phyloP scores from a whole-genome alignment of 2,329 filamentous ascomycete species.

The Fusarium sp. region DNA sequence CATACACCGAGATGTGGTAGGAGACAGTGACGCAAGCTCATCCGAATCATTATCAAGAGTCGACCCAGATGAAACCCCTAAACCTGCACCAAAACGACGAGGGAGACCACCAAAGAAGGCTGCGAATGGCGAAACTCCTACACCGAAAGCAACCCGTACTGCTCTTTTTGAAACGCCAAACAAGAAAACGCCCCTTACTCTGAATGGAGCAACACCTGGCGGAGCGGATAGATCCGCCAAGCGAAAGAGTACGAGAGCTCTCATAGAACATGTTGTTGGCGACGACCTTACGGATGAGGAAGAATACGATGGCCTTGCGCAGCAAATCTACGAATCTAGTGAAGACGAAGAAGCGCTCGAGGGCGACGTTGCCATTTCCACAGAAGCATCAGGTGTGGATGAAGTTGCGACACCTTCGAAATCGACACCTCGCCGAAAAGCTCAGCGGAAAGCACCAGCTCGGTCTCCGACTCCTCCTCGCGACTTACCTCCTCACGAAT shows the following conservation, averaged over 20 bases:
- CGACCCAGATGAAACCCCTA: conserved; percentile 41
- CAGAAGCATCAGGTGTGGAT: conserved; percentile 35
- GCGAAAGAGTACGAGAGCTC: conserved; percentile 80
- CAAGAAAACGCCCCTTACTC: conserved; percentile 42
- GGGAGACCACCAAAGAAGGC: conserved; percentile 48
- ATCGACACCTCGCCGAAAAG: conserved; percentile 46
- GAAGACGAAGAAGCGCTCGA: conserved; percentile 58
- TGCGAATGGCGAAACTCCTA: conserved; percentile 47
- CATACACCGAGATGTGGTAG: background rate
- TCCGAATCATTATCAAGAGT: conserved; percentile 26
- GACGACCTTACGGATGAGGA: conserved; percentile 76
- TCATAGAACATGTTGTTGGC: conserved; percentile 76
- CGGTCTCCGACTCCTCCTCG: conserved; percentile 82
- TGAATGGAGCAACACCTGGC: conserved; percentile 65
- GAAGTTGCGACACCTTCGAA: conserved; percentile 58
- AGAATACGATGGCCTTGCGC: conserved; percentile 73
- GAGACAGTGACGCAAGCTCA: conserved; percentile 6
- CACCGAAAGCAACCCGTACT: conserved; percentile 49
- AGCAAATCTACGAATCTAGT: conserved; percentile 71
- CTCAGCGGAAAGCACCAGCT: conserved; percentile 42
- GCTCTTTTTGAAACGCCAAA: conserved; percentile 52
- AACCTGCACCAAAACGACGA: conserved; percentile 48
- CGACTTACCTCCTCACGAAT: conserved; percentile 85
- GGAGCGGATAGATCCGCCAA: conserved; percentile 87
- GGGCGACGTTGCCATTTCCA: conserved; percentile 31